Percentiles rank a stretch among this genome's conserved stretches.
Conservation (phyloP, 176 grass and related monocot genomes). For the Rhynchospora pubera region DNA sequence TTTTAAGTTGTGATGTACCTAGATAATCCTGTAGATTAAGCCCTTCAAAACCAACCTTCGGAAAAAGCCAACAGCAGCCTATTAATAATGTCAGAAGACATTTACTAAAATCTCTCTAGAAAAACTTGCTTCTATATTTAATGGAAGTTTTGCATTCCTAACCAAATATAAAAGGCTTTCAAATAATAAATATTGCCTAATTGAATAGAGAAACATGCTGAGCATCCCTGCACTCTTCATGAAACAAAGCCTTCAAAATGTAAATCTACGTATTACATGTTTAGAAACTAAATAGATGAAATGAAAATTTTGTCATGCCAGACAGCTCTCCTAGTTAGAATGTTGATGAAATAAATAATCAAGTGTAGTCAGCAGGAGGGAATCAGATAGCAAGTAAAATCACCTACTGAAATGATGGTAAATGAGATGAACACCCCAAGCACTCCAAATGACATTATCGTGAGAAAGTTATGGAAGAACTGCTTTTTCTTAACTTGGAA, state of each 20-base stretch:
- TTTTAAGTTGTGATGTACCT: conserved; percentile 21
- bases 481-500: conserved; percentile 98
- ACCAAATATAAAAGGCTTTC: background rate
- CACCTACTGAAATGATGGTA: conserved; percentile 62
- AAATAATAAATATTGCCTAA: background rate
- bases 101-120: background rate
- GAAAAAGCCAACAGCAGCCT: conserved; percentile 77
- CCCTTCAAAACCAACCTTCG: conserved; percentile 57
- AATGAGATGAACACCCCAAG: conserved; percentile 78
- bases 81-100: background rate
- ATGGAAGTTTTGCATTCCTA: background rate
- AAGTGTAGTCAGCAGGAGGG: too few species aligned
- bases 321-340: background rate
- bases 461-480: conserved; percentile 93
- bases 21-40: conserved; percentile 55
- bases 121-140: background rate
- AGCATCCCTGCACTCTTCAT: background rate
- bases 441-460: conserved; percentile 85
- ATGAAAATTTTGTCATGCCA: background rate
- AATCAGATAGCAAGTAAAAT: conserved; percentile 12
- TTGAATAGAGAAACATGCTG: background rate
- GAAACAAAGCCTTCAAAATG: background rate
- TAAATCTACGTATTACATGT: background rate
- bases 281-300: background rate
- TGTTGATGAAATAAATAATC: background rate